phyloP scores from a whole-genome alignment of 768 basidiomycete species.

The Termitomyces sp. region DNA sequence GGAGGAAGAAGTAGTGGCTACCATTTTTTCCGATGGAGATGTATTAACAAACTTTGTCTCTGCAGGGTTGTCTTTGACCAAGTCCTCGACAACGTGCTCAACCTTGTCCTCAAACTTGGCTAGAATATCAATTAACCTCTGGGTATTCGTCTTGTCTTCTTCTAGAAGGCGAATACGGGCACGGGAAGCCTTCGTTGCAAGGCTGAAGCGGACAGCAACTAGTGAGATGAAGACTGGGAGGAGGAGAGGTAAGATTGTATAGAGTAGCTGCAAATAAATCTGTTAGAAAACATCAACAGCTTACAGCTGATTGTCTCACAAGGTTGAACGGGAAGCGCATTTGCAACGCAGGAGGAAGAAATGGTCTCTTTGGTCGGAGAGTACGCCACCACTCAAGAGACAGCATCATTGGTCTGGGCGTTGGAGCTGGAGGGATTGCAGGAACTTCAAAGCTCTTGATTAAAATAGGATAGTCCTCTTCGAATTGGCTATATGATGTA shows the following conservation, averaged over 20 bases:
- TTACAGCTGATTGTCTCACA: slow-evolving; percentile 31
- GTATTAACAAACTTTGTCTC: slow-evolving; percentile 14
- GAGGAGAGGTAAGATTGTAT: slow-evolving; percentile 55
- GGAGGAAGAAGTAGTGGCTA: background rate
- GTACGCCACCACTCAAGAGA: slow-evolving; percentile 41
- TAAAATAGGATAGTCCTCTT: slow-evolving; percentile 51
- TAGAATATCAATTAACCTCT: slow-evolving; percentile 53
- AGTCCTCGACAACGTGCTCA: slow-evolving; percentile 55
- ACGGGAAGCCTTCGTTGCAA: slow-evolving; percentile 54
- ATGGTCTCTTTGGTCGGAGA: slow-evolving; percentile 30
- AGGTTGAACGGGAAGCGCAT: slow-evolving; percentile 66
- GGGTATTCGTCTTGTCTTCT: slow-evolving; percentile 37
- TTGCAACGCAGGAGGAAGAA: slow-evolving; percentile 56
- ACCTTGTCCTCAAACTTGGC: slow-evolving; percentile 53
- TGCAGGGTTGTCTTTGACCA: slow-evolving; percentile 38
- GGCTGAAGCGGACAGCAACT: slow-evolving; percentile 48
- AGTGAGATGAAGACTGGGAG: slow-evolving; percentile 54
- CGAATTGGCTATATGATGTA: slow-evolving; percentile 36
- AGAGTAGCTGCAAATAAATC: slow-evolving; percentile 36
- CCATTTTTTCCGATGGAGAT: background rate
- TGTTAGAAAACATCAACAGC: background rate
- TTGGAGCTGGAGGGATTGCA: slow-evolving; percentile 31
- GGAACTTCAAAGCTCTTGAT: slow-evolving; percentile 49
- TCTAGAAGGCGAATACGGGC: slow-evolving; percentile 63
- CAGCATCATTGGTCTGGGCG: slow-evolving; percentile 32